These are phyloP conservation scores for Kodamaea sp. DNA, from an alignment of 1,139 yeast species.

Conservation along the genomic window DNA sequence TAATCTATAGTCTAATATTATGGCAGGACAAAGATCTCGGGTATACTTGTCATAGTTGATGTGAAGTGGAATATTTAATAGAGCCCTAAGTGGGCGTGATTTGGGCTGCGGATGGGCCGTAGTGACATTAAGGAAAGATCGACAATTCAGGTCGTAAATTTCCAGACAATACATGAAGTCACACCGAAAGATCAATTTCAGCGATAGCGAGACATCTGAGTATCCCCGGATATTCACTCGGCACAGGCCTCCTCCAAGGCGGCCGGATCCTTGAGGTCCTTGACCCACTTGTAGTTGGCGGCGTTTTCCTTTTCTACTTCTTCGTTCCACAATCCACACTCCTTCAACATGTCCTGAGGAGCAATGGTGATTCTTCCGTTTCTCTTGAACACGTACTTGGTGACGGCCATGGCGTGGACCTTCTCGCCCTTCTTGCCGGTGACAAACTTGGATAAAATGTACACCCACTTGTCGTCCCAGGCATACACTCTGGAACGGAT, in stretches of 20 bases:
- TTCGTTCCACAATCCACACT: constrained; percentile 58
- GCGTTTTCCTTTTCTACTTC: constrained; percentile 46
- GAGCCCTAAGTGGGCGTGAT: no score
- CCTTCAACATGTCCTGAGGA: constrained; percentile 60
- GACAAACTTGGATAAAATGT: constrained; percentile 64
- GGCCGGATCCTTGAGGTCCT: constrained; percentile 30
- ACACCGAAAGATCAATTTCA: no score
- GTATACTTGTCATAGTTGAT: no score
- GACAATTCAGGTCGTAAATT: no score
- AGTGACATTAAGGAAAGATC: no score
- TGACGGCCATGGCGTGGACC: constrained; percentile 62
- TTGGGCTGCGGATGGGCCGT: no score
- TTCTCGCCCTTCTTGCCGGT: constrained; percentile 37
- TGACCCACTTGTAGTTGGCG: constrained; percentile 29
- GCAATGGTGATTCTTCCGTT: constrained; percentile 68
- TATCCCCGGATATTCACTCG: neutral
- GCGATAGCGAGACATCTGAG: no score
- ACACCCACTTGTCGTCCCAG: constrained; percentile 90
- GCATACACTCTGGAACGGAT: constrained; percentile 65
- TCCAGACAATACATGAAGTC: no score
- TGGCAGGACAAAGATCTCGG: no score
- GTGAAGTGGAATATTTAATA: no score
- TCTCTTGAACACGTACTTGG: constrained; percentile 78
- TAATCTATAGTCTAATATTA: no score
- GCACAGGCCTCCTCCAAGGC: constrained; percentile 26